Evolutionary conservation across 2,329 filamentous ascomycete genomes (phyloP).

Genomic region (Alternaria brassicicola): DNA sequence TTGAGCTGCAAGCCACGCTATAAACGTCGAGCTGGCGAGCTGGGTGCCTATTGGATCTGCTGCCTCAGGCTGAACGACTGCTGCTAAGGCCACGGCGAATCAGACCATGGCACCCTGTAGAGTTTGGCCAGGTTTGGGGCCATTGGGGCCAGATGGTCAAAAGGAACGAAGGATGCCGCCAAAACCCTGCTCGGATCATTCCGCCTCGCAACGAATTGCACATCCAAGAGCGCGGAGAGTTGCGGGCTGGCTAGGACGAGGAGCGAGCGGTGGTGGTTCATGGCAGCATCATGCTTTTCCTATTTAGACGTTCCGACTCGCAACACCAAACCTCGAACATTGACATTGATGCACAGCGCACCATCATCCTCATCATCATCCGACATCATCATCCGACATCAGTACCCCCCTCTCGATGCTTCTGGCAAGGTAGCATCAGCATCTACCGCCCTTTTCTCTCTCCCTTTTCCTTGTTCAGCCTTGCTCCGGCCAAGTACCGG

Average conservation of each 20-base stretch:
- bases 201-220: constrained; percentile 28
- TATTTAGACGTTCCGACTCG: constrained; percentile 21
- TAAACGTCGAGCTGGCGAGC: constrained; percentile 45
- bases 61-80: constrained; percentile 39
- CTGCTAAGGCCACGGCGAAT: constrained; percentile 36
- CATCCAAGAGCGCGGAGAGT: constrained; percentile 29
- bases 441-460: constrained; percentile 12
- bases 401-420: constrained; percentile 10
- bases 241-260: constrained; percentile 22
- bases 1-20: constrained; percentile 45
- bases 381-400: constrained; percentile 15
- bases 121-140: constrained; percentile 31
- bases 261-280: constrained; percentile 27
- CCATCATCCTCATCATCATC: too few relatives aligned
- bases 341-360: too few relatives aligned
- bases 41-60: constrained; percentile 43
- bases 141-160: constrained; percentile 38
- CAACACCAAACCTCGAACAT: background rate
- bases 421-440: constrained; percentile 24
- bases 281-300: constrained; percentile 35
- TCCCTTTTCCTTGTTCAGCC: constrained; percentile 33
- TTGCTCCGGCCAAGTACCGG: constrained; percentile 35
- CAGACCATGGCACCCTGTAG: constrained; percentile 28
- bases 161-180: constrained; percentile 38
- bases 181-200: constrained; percentile 43